Base-by-base conservation (phyloP, 345 rosid genomes). In the Rhodamnia argentea region DNA sequence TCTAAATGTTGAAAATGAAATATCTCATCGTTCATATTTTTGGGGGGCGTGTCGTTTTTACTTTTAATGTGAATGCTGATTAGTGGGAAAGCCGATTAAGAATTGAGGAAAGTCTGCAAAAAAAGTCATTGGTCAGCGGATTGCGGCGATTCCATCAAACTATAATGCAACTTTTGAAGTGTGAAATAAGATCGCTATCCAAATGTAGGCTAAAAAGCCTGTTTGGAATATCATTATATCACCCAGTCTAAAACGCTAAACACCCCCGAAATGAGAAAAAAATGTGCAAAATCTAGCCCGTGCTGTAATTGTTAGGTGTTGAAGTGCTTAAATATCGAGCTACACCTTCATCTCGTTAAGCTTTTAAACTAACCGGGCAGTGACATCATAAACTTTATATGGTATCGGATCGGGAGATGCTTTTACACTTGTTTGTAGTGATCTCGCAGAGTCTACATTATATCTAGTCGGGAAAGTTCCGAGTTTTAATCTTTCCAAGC, bases 351-450 rank as follows among this genome's bases (percentile, higher is more conserved):
- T 10, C 2, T 10, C 3, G 20, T 1, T 27, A 13, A 27, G 5
- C 27, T 3, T 60, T 60, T 29, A 7, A 62, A 62, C 22, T 0
- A 14, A 16, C 1, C 27, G 40, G 40, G 6, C 7, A 7, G 15
- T 62, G 40, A 29, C 7, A 1, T 3, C 2, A 29, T 62, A 7
- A 27, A 29, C 1, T 62, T 62, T 15, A 3, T 62, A 2, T 29
- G 20, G 11, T 29, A 0, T 29, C 18, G 16, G 1, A 29, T 62
- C 16, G 15, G 8, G 1, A 60, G 37, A n/a, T 13, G 1, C 40
- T 62, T 62, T n/a, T 60, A 60, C 4, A 27, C 40, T 0, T 1
- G 0, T 13, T 0, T 13, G 3, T 18, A 13, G 0, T 27, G 15
- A 4, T 27, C 29, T 1, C 0, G 0, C 40, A 29, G 29, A 62